Conservation (phyloP, 257 asterid species). For the Lycium barbarum region DNA sequence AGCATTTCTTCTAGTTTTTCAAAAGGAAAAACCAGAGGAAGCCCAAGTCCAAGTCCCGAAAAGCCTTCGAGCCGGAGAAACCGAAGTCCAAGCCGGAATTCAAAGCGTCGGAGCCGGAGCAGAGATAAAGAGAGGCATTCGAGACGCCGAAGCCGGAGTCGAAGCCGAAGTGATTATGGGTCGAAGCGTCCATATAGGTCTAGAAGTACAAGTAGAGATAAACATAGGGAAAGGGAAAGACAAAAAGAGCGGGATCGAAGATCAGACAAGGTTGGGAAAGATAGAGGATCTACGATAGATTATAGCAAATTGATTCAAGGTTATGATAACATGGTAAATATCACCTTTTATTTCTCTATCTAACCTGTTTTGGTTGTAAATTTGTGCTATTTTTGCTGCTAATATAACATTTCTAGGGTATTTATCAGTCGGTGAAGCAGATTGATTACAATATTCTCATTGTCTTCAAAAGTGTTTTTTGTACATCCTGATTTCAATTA, state of each 20-base stretch:
- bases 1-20: constrained; percentile 34
- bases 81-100: neutral
- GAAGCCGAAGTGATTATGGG: constrained; percentile 44
- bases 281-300: constrained; percentile 47
- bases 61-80: constrained; percentile 16
- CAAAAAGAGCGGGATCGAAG: constrained; percentile 40
- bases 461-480: neutral
- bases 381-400: constrained; percentile 22
- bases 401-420: neutral
- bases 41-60: constrained; percentile 25
- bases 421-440: neutral
- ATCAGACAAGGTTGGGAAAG: constrained; percentile 32
- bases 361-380: neutral
- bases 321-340: constrained; percentile 72
- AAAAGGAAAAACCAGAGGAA: constrained; percentile 27
- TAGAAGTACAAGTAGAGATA: constrained; percentile 49
- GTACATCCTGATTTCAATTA: neutral
- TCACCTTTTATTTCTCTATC: neutral
- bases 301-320: constrained; percentile 67
- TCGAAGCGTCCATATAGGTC: constrained; percentile 39
- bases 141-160: constrained; percentile 44
- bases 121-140: constrained; percentile 38
- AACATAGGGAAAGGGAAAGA: constrained; percentile 46
- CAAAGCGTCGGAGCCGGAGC: constrained; percentile 38
- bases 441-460: neutral